phyloP scores from a whole-genome alignment of 805 yeast species.

The Candida broadrunensis region DNA sequence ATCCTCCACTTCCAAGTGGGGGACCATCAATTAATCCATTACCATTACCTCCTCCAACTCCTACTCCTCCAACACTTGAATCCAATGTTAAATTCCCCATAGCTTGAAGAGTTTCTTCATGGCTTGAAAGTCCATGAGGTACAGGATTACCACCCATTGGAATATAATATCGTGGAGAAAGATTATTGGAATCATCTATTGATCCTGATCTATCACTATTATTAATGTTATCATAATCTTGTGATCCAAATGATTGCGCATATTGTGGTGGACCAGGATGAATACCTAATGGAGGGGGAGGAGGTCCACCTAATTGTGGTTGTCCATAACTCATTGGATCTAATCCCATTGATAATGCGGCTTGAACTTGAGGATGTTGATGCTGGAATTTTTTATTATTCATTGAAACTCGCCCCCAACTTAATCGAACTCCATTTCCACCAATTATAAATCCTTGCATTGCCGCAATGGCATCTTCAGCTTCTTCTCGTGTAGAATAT shows the following conservation, averaged over 20 bases:
- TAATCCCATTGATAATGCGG: constrained; percentile 37
- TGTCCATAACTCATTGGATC: constrained; percentile 28
- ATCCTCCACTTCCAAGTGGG: neutral
- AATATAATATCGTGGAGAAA: neutral
- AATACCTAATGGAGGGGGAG: constrained; percentile 7
- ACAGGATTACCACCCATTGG: neutral
- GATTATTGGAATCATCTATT: neutral
- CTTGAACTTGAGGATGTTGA: constrained; percentile 26
- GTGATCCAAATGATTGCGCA: constrained; percentile 1
- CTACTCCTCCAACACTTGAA: neutral
- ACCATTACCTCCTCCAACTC: neutral
- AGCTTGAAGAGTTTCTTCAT: neutral
- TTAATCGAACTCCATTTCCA: constrained; percentile 74
- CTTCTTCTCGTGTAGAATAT: constrained; percentile 71
- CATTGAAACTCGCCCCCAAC: constrained; percentile 72
- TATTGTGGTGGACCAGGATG: constrained; percentile 8
- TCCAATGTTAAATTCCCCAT: neutral
- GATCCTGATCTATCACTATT: constrained; percentile 1
- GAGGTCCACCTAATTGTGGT: constrained; percentile 3
- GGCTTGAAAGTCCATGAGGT: neutral
- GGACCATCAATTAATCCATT: neutral
- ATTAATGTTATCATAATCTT: neutral
- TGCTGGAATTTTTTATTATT: constrained; percentile 31
- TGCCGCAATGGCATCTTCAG: constrained; percentile 78
- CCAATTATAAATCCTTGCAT: constrained; percentile 92